phyloP scores from a whole-genome alignment of 345 rosid species.

The Pistacia integerrima region DNA sequence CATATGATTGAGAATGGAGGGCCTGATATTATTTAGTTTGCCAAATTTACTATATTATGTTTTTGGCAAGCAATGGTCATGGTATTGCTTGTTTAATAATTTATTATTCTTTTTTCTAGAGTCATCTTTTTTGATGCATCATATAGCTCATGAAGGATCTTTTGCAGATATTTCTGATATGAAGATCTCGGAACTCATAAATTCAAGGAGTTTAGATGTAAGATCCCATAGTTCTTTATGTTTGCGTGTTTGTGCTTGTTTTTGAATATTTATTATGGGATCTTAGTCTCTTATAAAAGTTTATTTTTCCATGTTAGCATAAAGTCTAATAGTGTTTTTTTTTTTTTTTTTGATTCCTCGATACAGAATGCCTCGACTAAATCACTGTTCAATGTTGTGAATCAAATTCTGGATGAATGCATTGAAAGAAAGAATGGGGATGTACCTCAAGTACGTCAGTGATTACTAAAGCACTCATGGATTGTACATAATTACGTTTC shows the following conservation, averaged over 20 bases:
- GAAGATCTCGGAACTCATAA: constrained; percentile 57
- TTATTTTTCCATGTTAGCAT: neutral
- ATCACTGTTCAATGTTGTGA: constrained; percentile 62
- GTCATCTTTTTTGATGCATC: constrained; percentile 18
- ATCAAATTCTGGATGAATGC: constrained; percentile 69
- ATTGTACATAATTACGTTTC: constrained; percentile 10
- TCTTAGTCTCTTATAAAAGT: neutral
- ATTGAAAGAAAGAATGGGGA: constrained; percentile 67
- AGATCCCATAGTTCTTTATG: constrained; percentile 27
- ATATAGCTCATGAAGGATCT: constrained; percentile 36
- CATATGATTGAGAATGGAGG: neutral
- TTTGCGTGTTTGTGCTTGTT: neutral
- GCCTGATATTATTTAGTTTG: neutral
- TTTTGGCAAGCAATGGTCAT: neutral
- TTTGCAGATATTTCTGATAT: constrained; percentile 60
- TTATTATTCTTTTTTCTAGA: constrained; percentile 8
- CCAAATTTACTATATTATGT: neutral
- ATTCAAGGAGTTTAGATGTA: constrained; percentile 71
- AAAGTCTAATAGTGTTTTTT: constrained; percentile 22
- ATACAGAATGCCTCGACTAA: constrained; percentile 74
- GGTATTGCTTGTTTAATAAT: constrained; percentile 5
- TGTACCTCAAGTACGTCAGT: constrained; percentile 64
- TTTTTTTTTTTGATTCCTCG: constrained; percentile 23
- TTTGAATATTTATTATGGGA: neutral
- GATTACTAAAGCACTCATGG: constrained; percentile 15